These are phyloP conservation scores for Suillus paluster DNA, from an alignment of 768 basidiomycete genomes.

Conservation along the genomic window DNA sequence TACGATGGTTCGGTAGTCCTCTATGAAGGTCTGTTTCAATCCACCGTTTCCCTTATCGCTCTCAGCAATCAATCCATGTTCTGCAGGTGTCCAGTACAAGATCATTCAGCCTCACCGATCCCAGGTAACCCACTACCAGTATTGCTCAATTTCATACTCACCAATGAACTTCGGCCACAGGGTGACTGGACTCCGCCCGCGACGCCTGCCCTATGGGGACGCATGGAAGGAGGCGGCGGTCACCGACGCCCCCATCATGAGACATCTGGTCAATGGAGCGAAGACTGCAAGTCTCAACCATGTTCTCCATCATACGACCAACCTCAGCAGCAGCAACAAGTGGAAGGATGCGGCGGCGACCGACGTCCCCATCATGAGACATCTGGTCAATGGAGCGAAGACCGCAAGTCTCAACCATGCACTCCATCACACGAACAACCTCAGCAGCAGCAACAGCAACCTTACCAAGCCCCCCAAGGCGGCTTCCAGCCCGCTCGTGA, in stretches of 20 bases:
- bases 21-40: conserved; percentile 50
- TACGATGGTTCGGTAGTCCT: conserved; percentile 54
- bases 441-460: conserved; percentile 32
- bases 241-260: conserved; percentile 24
- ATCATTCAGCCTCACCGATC: conserved; percentile 75
- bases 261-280: conserved; percentile 20
- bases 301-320: conserved; percentile 4
- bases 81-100: conserved; percentile 56
- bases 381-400: conserved; percentile 22
- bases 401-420: conserved; percentile 14
- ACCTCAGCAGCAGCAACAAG: conserved; percentile 30
- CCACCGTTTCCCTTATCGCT: neutral
- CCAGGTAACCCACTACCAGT: conserved; percentile 48
- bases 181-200: conserved; percentile 67
- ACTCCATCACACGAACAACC: conserved; percentile 19
- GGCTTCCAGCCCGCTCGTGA: conserved; percentile 38
- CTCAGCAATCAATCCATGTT: conserved; percentile 17
- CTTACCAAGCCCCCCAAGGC: conserved; percentile 29
- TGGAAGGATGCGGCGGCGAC: conserved; percentile 39
- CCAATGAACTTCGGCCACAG: conserved; percentile 35
- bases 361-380: conserved; percentile 22
- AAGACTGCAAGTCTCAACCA: conserved; percentile 17
- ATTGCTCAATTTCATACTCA: conserved; percentile 10
- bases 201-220: conserved; percentile 74
- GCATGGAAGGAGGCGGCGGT: conserved; percentile 40